Conservation (phyloP, 1,284 basidiomycete genomes). For the Pyrrhoderma noxium region DNA sequence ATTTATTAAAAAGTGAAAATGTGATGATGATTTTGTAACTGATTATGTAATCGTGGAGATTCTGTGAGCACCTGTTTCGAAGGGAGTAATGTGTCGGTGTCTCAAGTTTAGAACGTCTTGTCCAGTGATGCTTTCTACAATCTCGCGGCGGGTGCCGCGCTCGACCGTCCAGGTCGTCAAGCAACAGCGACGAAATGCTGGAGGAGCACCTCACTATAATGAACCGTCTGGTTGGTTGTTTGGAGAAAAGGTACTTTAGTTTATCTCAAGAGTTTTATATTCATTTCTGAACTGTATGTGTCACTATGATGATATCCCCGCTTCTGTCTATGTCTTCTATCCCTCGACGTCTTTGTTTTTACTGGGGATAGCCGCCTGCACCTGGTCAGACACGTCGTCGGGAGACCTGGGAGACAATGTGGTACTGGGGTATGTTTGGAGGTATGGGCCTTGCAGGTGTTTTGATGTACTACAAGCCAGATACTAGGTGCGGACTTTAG, state of each 20-base stretch:
- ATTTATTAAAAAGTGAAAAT: too few relatives aligned
- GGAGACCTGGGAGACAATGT: constrained; percentile 84
- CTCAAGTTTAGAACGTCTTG: too few relatives aligned
- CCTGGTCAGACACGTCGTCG: constrained; percentile 80
- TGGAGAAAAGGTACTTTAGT: constrained; percentile 70
- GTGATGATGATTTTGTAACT: too few relatives aligned
- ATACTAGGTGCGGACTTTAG: constrained; percentile 69
- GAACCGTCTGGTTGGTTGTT: constrained; percentile 85
- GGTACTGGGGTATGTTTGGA: constrained; percentile 90
- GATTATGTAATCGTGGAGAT: too few relatives aligned
- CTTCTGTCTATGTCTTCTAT: constrained; percentile 6
- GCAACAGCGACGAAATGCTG: constrained; percentile 15
- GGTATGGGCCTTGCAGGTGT: constrained; percentile 73
- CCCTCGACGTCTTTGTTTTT: background rate
- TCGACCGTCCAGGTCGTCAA: background rate
- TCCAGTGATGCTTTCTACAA: constrained; percentile 13
- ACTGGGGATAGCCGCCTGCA: constrained; percentile 62
- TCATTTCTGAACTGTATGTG: background rate
- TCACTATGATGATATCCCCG: too few relatives aligned
- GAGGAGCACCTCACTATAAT: constrained; percentile 72
- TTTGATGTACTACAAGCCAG: constrained; percentile 89
- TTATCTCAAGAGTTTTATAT: constrained; percentile 8
- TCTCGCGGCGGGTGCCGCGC: constrained; percentile 14
- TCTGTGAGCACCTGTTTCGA: too few relatives aligned
- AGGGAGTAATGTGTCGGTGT: too few relatives aligned